phyloP scores from a whole-genome alignment of 1,139 yeast species.

The Candida gigantensis region DNA sequence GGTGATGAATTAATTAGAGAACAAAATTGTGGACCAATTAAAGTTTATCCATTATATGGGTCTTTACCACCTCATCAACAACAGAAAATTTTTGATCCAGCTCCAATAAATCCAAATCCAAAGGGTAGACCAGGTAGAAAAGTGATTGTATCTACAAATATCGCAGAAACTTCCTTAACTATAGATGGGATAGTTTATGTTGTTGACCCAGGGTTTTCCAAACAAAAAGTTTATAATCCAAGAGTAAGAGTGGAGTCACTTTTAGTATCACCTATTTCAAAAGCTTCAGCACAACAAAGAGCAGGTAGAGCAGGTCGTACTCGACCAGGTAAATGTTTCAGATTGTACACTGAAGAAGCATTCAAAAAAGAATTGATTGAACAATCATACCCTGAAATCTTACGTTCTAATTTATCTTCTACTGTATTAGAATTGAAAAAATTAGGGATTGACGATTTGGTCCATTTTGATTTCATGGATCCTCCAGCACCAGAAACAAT shows the following conservation, averaged over 20 bases:
- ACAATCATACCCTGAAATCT: conserved; percentile 93
- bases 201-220: conserved; percentile 96
- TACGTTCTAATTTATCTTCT: conserved; percentile 85
- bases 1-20: conserved; percentile 87
- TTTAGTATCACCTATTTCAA: conserved; percentile 92
- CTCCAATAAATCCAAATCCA: conserved; percentile 63
- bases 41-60: conserved; percentile 91
- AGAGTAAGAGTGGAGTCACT: conserved; percentile 93
- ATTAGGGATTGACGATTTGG: conserved; percentile 92
- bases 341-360: conserved; percentile 95
- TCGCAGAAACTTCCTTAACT: conserved; percentile 96
- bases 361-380: conserved; percentile 91
- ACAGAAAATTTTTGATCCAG: conserved; percentile 88
- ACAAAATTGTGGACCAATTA: conserved; percentile 83
- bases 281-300: conserved; percentile 96
- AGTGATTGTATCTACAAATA: conserved; percentile 90
- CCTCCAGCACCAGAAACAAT: conserved; percentile 99
- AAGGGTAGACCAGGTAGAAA: conserved; percentile 90
- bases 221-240: conserved; percentile 96
- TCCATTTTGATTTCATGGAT: conserved; percentile 97
- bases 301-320: conserved; percentile 99
- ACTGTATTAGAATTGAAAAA: conserved; percentile 92
- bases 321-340: conserved; percentile 95
- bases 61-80: conserved; percentile 95
- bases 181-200: conserved; percentile 97